Base-by-base conservation (phyloP, 768 basidiomycete genomes). In the Suillus ampliporus region DNA sequence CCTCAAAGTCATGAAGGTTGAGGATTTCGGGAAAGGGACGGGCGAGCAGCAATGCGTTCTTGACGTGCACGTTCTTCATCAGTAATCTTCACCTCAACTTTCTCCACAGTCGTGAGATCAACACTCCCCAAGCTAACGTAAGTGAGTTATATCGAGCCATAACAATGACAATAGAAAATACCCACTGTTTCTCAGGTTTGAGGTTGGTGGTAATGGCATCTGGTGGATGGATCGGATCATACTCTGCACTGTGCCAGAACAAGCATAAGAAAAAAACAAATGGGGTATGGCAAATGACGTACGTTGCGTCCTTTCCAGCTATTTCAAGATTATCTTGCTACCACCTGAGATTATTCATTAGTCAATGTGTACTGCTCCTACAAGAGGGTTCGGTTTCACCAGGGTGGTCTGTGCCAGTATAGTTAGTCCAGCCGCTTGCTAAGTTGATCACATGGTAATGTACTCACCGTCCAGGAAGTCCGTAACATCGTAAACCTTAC, bases 1-100 rank as follows among this genome's bases (percentile, higher is more conserved):
- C 92, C 82, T 97, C 94, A 70, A 97, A 95, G 76, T 97, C 94
- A 75, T 97, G 94, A 69, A 97, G 74, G 68, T 91, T 94, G 35
- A 96, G 76, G 60, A 95, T 88, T 73, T 92, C 90, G 57, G n/a
- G 82, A 82, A 19, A 95, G 79, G 1, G 89, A 81, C 4, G 93
- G 92, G 59, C 89, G 82, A 38, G 84, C 81, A 28, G 81, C 77
- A 38, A 89, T 75, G 26, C 89, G 81, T 26, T 82, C 80, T 69
- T 86, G 84, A 9, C 90, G 86, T 11, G 80, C 84, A 72, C 84
- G 88, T 72, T 94, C 91, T 65, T 86, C 86, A 52, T 86, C 84
- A 1, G 89, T 88, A 21, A 92, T 77, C 61, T 82, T 80, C 58
- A 88, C 83, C 57, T 86, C 82, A 0, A 86, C 82, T 71, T 84